Evolutionary conservation across 1,284 basidiomycete genomes (phyloP), one percentile per base, ranked within the genome.

Genomic region (Moesziomyces sp.): DNA sequence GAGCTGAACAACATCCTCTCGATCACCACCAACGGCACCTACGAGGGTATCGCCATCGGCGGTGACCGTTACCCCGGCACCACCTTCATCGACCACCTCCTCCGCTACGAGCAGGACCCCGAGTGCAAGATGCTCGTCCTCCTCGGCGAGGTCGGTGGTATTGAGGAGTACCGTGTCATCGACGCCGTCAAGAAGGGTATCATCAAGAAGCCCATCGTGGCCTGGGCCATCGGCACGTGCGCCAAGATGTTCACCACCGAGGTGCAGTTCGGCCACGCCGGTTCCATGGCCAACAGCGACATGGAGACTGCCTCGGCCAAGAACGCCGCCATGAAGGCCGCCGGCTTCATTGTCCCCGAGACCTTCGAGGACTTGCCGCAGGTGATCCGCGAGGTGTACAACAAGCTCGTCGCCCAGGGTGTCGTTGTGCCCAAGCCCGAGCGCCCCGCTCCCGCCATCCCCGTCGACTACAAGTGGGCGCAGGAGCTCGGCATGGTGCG

Each of bases 401-500:
- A 94, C 78, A 87, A 86, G 69, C 91, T 99, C 73, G 92, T 98
- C 59, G 83, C 85, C 73, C 85, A 85, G 48, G 93, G 94, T 54
- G 83, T 86, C 47, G 90, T 98, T 85, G 85, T 87, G 50, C 91
- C 91, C 76, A 88, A 90, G 87, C 78, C 87, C 52, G 96, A 98
- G 87, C 88, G 91, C 62, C 92, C 94, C 44, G 94, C 95, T 34
- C 96, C 96, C 23, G 90, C 93, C 74, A 98, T 98, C 85, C 96
- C 96, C 28, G 96, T 98, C 93, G 96, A 99, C 88, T 99, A 98
- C 91, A 97, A 98, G 88, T 98, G 96, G 96, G 96, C 96, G 46
- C 85, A 88, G 88, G 96, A 98, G 87, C 91, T 98, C 63, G 96
- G 96, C 64, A 91, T 98, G 85, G 95, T 99, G 86, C 92, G 96